Evolutionary conservation across 2,329 filamentous ascomycete genomes (phyloP).

Genomic region (Purpureocillium takamizusanense): DNA sequence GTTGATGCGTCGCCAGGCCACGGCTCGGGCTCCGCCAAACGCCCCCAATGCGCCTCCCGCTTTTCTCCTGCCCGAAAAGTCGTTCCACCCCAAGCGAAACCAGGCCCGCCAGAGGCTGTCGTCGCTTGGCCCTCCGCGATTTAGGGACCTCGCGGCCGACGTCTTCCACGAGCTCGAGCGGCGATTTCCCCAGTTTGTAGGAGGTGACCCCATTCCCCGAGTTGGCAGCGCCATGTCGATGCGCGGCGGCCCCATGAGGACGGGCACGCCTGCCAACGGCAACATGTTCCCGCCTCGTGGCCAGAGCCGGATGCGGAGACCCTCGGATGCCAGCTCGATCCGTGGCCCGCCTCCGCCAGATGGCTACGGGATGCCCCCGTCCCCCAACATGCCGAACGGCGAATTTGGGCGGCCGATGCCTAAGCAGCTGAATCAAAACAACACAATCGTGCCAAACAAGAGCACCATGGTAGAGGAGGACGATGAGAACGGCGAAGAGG

Average conservation of each 20-base stretch:
- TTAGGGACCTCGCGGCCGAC: conserved; percentile 87
- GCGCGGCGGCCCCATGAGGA: conserved; percentile 46
- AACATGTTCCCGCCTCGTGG: conserved; percentile 39
- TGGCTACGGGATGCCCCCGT: conserved; percentile 47
- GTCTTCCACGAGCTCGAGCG: conserved; percentile 93
- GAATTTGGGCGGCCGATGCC: conserved; percentile 70
- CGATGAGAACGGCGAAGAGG: conserved; percentile 47
- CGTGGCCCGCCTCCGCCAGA: conserved; percentile 33
- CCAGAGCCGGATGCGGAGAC: conserved; percentile 44
- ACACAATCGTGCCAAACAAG: conserved; percentile 95
- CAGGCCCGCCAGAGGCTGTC: conserved; percentile 94
- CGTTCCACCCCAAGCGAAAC: conserved; percentile 94
- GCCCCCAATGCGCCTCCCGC: conserved; percentile 50
- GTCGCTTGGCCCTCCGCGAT: conserved; percentile 76
- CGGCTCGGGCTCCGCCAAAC: conserved; percentile 44
- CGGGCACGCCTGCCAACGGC: conserved; percentile 55
- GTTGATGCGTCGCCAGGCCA: conserved; percentile 73
- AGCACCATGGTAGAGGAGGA: conserved; percentile 96
- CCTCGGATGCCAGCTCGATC: conserved; percentile 56
- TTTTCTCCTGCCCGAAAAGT: conserved; percentile 74
- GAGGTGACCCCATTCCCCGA: conserved; percentile 54
- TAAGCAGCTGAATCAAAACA: conserved; percentile 80
- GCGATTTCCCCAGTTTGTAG: conserved; percentile 73
- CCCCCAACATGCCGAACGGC: conserved; percentile 48
- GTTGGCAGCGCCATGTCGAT: conserved; percentile 60